Evolutionary conservation across 2,329 filamentous ascomycete species (phyloP), one percentile per base, ranked within the genome.

Genomic region (Huntiella savannae): DNA sequence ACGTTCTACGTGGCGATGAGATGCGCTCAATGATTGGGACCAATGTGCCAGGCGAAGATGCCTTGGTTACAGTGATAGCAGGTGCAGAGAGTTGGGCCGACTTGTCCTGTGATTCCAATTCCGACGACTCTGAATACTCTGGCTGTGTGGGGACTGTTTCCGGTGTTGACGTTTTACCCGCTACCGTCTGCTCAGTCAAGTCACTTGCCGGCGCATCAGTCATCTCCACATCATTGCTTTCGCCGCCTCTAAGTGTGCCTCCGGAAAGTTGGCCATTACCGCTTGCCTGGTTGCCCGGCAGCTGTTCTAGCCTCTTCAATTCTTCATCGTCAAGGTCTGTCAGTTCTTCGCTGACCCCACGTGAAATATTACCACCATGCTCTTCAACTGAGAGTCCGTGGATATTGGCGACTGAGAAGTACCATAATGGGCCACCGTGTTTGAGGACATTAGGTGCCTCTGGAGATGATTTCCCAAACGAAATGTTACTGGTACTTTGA

Each of bases 301-400:
- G 33, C 17, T 32, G 44, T 10, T 43, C 69, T 33, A 85, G 64
- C 33, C 80, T 83, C 55, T 82, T 78, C 49, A 94, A 67, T 62
- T 88, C 84, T 44, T 92, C 86, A 53, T 95, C 87, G 55, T 93
- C 87, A 58, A 95, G 77, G 57, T 95, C 88, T 48, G 82, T 92
- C 16, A 95, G 69, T 54, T 88, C 83, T 60, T 94, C 87, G 55
- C 83, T 92, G 60, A 88, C 77, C 54, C 65, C 67, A 22, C 71
- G 64, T 33, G 68, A 62, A 13, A 81, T 75, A 47, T 87, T 81
- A 33, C 78, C 71, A 2, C 79, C 82, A 0, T 73, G 76, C 68
- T 78, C 84, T 32, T 40, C 38, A 11, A 37, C 48, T 13, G 48
- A 50, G 12, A 50, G 45, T 3, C 48, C 48, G 6, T 41, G 35